Conservation (phyloP, 805 yeast genomes). For the Candida hispaniensis region DNA sequence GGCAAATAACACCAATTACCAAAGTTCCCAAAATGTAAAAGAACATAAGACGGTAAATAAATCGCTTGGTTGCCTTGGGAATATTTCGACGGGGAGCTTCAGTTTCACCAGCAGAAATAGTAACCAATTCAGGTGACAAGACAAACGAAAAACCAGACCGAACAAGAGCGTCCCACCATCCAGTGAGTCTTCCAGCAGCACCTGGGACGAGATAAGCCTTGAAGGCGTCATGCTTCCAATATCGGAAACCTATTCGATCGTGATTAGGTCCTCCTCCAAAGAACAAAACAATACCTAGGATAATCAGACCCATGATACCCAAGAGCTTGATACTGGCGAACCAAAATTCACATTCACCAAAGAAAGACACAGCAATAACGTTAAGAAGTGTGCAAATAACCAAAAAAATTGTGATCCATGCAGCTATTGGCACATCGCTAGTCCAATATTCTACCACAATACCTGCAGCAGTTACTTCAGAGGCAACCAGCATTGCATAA, state of each 20-base stretch:
- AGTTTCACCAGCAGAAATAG: conserved; percentile 78
- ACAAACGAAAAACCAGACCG: conserved; percentile 68
- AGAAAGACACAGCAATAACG: conserved; percentile 39
- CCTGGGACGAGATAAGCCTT: conserved; percentile 42
- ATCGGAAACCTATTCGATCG: conserved; percentile 45
- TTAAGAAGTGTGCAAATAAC: conserved; percentile 35
- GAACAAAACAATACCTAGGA: conserved; percentile 44
- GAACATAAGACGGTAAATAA: conserved; percentile 58
- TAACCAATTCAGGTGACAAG: conserved; percentile 72
- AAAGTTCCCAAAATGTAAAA: conserved; percentile 60
- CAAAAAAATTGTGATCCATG: conserved; percentile 45
- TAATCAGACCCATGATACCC: conserved; percentile 53
- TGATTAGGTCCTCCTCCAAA: conserved; percentile 43
- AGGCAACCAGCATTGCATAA: conserved; percentile 38
- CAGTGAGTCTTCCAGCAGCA: conserved; percentile 50
- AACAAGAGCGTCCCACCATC: conserved; percentile 50
- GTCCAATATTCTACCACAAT: conserved; percentile 40
- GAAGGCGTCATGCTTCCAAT: conserved; percentile 42
- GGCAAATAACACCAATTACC: conserved; percentile 60
- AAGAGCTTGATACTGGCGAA: conserved; percentile 51
- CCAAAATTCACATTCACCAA: conserved; percentile 54
- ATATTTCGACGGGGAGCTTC: conserved; percentile 65
- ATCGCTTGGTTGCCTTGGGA: conserved; percentile 66
- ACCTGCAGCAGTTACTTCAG: conserved; percentile 36
- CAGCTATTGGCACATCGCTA: conserved; percentile 38